A percentile compares a stretch with the other conserved stretches of the same genome.
phyloP scores from a whole-genome alignment of 805 yeast genomes.

The Lachancea cidri region DNA sequence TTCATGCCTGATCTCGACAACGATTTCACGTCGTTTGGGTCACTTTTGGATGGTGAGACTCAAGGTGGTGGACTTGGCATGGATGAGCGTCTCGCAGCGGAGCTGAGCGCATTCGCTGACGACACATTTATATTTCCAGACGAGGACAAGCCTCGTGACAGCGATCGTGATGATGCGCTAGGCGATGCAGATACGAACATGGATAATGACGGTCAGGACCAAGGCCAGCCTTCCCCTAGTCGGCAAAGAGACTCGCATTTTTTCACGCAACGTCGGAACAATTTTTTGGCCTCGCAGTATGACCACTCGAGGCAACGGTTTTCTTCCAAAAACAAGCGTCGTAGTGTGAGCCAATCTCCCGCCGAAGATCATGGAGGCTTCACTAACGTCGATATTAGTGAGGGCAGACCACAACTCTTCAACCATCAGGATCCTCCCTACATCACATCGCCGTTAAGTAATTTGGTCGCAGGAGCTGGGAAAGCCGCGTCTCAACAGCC shows the following conservation, averaged over 20 bases:
- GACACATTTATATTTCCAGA: conserved; percentile 77
- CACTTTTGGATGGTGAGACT: conserved; percentile 4
- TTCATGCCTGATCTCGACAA: conserved; percentile 49
- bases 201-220: conserved; percentile 15
- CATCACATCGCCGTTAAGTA: conserved; percentile 19
- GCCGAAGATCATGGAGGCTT: conserved; percentile 24
- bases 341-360: conserved; percentile 7
- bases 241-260: conserved; percentile 18
- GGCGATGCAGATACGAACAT: conserved; percentile 6
- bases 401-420: conserved; percentile 3
- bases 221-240: conserved; percentile 3
- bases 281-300: conserved; percentile 30
- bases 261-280: conserved; percentile 27
- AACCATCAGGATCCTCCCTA: conserved; percentile 11
- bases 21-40: conserved; percentile 7
- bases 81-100: conserved; percentile 53
- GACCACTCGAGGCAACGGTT: conserved; percentile 29
- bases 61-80: conserved; percentile 30
- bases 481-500: conserved; percentile 10
- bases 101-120: conserved; percentile 77
- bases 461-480: conserved; percentile 11
- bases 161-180: conserved; percentile 17
- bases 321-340: conserved; percentile 16
- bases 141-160: conserved; percentile 58
- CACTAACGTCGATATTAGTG: conserved; percentile 16